A percentile compares a stretch with the other conserved stretches of the same genome.
phyloP scores from a whole-genome alignment of 129 eudicot species.

The Arctium minus region DNA sequence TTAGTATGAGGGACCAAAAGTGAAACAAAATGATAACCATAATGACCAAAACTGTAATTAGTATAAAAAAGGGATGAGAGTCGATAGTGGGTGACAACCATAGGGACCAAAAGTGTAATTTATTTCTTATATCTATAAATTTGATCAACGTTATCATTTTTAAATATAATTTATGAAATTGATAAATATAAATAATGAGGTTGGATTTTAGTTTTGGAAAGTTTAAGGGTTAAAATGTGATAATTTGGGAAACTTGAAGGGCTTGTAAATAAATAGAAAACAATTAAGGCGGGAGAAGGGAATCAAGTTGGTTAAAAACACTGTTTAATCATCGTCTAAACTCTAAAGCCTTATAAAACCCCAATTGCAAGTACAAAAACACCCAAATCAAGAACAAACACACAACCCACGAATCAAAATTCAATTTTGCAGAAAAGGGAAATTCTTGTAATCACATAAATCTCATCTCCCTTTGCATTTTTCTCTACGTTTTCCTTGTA shows the following conservation, averaged over 20 bases:
- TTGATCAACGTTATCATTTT: too few relatives aligned
- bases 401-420: not conserved
- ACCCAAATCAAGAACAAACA: not conserved
- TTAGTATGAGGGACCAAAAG: too few relatives aligned
- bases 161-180: too few relatives aligned
- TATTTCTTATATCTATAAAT: too few relatives aligned
- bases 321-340: conserved; percentile 16
- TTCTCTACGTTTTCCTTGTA: conserved; percentile 21
- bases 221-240: not conserved
- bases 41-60: too few relatives aligned
- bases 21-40: too few relatives aligned
- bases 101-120: too few relatives aligned
- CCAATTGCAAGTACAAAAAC: not conserved
- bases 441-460: not conserved
- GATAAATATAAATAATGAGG: not conserved
- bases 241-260: not conserved
- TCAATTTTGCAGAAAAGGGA: not conserved
- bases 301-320: conserved; percentile 24
- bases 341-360: not conserved
- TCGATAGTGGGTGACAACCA: too few relatives aligned
- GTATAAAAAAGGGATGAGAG: too few relatives aligned
- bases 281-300: conserved; percentile 61
- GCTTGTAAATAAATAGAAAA: not conserved
- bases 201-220: not conserved
- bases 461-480: conserved; percentile 14